Conservation (phyloP, 2,329 filamentous ascomycete species). For the Chaetomiaceae sp. region DNA sequence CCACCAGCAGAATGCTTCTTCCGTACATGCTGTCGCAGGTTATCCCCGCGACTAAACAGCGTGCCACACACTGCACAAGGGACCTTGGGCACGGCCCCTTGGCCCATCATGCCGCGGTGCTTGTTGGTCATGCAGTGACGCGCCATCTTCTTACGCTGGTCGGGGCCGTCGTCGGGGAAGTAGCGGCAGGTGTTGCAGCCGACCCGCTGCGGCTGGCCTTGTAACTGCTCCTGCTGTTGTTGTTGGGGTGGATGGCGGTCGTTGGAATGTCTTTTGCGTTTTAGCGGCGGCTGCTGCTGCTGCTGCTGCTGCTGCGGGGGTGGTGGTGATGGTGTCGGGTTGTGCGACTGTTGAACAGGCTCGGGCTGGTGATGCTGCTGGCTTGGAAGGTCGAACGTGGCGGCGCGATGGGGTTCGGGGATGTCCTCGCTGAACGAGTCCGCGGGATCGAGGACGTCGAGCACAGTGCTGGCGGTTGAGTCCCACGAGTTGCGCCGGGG, state of each 20-base stretch:
- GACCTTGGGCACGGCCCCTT: not conserved
- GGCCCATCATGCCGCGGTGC: constrained; percentile 6
- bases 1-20: not conserved
- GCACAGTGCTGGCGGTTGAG: not conserved
- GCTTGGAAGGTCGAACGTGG: not conserved
- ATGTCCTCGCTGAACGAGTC: not conserved
- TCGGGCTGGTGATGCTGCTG: not conserved
- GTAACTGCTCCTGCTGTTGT: not conserved
- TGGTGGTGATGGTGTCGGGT: too few relatives aligned
- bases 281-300: not conserved
- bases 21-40: constrained; percentile 6
- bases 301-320: too few relatives aligned
- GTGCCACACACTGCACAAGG: not conserved
- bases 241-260: too few relatives aligned
- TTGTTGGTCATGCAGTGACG: constrained; percentile 5
- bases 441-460: not conserved
- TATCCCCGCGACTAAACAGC: constrained; percentile 8
- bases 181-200: constrained; percentile 7
- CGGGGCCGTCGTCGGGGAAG: not conserved
- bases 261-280: too few relatives aligned
- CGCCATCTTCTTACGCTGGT: constrained; percentile 10
- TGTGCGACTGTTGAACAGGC: too few relatives aligned
- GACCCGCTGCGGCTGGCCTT: not conserved
- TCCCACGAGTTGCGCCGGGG: not conserved
- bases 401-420: not conserved